phyloP scores from a whole-genome alignment of 2,329 filamentous ascomycete genomes.

The Paracorniculantispora psalliotae region DNA sequence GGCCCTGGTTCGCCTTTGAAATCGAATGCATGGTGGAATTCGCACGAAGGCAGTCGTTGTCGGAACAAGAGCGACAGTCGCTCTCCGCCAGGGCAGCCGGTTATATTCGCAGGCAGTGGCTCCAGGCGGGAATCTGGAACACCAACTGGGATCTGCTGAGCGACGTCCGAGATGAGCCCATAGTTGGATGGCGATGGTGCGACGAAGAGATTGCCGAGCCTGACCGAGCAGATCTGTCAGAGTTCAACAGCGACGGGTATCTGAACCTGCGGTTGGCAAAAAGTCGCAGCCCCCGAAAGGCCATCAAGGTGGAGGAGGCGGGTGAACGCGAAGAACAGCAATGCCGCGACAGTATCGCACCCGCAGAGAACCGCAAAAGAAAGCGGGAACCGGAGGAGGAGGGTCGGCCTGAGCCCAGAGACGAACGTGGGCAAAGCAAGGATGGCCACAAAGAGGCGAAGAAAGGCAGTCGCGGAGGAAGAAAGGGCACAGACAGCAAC shows the following conservation, averaged over 20 bases:
- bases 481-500: too few relatives aligned
- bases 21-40: conserved; percentile 1
- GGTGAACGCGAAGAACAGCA: too few relatives aligned
- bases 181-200: conserved; percentile 1
- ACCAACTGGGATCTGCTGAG: not conserved
- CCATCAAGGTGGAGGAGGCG: too few relatives aligned
- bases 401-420: not conserved
- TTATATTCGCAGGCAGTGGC: not conserved
- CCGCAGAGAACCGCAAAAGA: too few relatives aligned
- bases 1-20: conserved; percentile 6
- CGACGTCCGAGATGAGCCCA: not conserved
- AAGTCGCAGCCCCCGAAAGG: too few relatives aligned
- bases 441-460: too few relatives aligned
- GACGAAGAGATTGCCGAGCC: not conserved
- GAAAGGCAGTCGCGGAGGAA: too few relatives aligned
- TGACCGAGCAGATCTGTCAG: not conserved
- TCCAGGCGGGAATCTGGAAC: not conserved
- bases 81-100: too few relatives aligned
- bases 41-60: not conserved
- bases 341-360: too few relatives aligned
- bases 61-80: too few relatives aligned
- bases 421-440: not conserved
- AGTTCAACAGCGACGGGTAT: not conserved
- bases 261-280: too few relatives aligned
- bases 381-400: not conserved